Evolutionary conservation across 441 rosid species (phyloP).

Genomic region (Lepidium campestre): DNA sequence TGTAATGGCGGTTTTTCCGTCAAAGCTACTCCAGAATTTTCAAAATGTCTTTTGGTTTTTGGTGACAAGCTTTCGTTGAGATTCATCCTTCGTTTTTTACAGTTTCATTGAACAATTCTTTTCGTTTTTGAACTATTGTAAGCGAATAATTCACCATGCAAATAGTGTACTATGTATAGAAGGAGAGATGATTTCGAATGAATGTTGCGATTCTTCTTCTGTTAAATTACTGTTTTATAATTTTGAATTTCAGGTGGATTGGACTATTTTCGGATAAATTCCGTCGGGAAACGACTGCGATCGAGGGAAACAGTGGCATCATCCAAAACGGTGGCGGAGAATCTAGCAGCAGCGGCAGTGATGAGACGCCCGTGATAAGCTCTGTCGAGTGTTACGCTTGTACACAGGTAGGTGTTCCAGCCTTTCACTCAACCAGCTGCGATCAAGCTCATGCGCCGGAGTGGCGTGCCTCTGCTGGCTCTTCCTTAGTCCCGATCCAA

Average conservation of each 20-base stretch:
- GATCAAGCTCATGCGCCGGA: slow-evolving; percentile 57
- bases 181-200: slow-evolving; percentile 1
- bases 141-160: slow-evolving; percentile 16
- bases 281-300: slow-evolving; percentile 13
- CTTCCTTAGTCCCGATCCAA: slow-evolving; percentile 43
- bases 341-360: slow-evolving; percentile 17
- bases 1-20: neutral
- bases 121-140: neutral
- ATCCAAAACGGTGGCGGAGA: slow-evolving; percentile 15
- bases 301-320: neutral
- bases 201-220: neutral
- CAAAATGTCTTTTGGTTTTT: neutral
- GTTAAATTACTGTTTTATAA: neutral
- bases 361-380: slow-evolving; percentile 30
- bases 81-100: neutral
- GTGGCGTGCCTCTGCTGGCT: slow-evolving; percentile 68
- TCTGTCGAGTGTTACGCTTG: slow-evolving; percentile 62
- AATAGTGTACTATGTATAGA: neutral
- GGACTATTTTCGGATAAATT: slow-evolving; percentile 22
- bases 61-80: neutral
- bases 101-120: neutral
- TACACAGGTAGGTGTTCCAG: slow-evolving; percentile 64
- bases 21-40: neutral
- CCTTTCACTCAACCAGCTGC: slow-evolving; percentile 68
- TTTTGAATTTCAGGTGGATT: slow-evolving; percentile 29